Evolutionary conservation across 176 grass and related monocot species (phyloP).

Genomic region (Poa pratensis): DNA sequence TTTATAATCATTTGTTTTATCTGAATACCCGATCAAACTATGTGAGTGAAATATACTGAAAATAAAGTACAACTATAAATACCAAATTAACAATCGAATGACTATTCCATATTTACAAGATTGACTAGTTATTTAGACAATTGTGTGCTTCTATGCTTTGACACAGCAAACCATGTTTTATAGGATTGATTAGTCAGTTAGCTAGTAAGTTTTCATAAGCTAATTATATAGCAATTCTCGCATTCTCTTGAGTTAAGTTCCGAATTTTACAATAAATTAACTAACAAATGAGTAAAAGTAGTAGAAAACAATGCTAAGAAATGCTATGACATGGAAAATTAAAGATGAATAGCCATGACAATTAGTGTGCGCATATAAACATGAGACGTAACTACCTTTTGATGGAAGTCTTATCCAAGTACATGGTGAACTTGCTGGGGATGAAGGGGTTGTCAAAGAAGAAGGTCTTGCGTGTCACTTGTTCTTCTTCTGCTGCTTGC

Average conservation of each 20-base stretch:
- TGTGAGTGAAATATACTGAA: neutral
- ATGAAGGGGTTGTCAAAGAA: neutral
- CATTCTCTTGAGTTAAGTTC: neutral
- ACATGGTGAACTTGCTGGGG: slow-evolving; percentile 9
- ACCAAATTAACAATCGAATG: slow-evolving; percentile 1
- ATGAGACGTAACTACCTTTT: slow-evolving; percentile 22
- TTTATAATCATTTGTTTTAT: neutral
- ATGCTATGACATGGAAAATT: neutral
- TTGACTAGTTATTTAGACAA: neutral
- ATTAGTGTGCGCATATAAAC: neutral
- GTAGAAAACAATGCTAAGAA: neutral
- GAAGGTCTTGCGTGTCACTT: neutral
- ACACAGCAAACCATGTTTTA: neutral
- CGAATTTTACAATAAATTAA: neutral
- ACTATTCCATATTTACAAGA: neutral
- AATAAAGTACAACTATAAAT: neutral
- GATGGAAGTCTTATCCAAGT: slow-evolving; percentile 19
- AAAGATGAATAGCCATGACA: neutral
- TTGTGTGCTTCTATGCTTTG: neutral
- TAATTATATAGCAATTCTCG: neutral
- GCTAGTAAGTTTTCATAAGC: neutral
- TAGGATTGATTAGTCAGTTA: neutral
- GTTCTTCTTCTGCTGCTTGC: neutral
- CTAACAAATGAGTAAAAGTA: neutral
- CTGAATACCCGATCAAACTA: neutral